Evolutionary conservation across 495 filamentous ascomycete genomes (phyloP).

Genomic region (Lindgomyces ingoldianus): DNA sequence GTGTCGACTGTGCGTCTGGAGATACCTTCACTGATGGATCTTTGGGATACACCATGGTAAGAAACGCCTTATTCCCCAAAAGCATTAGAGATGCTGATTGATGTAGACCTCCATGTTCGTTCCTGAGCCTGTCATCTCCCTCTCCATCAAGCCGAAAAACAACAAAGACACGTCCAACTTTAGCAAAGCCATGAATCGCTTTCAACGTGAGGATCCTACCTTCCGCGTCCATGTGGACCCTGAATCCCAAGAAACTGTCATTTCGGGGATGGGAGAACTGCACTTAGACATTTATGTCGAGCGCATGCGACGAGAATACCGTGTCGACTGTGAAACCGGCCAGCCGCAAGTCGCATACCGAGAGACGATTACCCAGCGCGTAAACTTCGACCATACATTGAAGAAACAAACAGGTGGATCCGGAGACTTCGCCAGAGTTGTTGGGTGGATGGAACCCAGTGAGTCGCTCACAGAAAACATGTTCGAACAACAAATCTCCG

Average conservation of each 20-base stretch:
- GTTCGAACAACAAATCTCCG: conserved; percentile 84
- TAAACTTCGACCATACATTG: conserved; percentile 88
- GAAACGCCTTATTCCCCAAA: neutral
- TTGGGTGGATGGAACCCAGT: conserved; percentile 90
- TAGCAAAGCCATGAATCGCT: conserved; percentile 97
- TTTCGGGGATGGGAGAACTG: conserved; percentile 97
- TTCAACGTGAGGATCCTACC: conserved; percentile 98
- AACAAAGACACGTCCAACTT: conserved; percentile 92
- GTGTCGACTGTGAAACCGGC: conserved; percentile 91
- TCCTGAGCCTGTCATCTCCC: conserved; percentile 95
- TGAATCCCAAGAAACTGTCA: conserved; percentile 93
- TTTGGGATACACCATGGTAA: conserved; percentile 84
- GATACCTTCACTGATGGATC: conserved; percentile 97
- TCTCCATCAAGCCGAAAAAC: conserved; percentile 95
- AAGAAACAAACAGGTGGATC: conserved; percentile 97
- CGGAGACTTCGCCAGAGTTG: conserved; percentile 92
- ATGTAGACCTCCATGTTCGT: conserved; percentile 87
- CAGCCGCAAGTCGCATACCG: conserved; percentile 97
- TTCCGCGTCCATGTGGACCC: conserved; percentile 91
- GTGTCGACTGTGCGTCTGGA: conserved; percentile 95
- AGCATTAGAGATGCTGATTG: conserved; percentile 12
- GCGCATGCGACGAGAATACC: conserved; percentile 97
- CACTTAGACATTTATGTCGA: conserved; percentile 98
- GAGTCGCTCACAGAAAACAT: conserved; percentile 68
- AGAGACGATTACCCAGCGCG: conserved; percentile 78